phyloP scores from a whole-genome alignment of 2,329 filamentous ascomycete genomes.

The Fusarium sp. region DNA sequence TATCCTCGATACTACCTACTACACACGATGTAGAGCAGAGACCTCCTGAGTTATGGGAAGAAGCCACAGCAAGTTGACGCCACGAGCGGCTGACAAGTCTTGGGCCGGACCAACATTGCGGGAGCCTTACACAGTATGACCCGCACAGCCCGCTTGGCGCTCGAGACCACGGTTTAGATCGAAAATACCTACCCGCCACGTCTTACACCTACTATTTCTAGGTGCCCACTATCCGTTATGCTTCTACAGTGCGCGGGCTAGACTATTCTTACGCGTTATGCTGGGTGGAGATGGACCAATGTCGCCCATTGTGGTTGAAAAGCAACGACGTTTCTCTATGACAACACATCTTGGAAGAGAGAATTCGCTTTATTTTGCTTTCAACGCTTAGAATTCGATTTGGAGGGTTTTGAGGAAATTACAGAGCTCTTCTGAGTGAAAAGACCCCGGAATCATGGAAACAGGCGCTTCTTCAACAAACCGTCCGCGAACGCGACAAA shows the following conservation, averaged over 20 bases:
- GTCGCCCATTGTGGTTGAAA: constrained; percentile 23
- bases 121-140: constrained; percentile 24
- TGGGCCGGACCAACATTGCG: constrained; percentile 18
- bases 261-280: constrained; percentile 44
- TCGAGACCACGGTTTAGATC: constrained; percentile 5
- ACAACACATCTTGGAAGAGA: background rate
- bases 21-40: background rate
- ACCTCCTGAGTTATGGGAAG: no score
- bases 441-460: constrained; percentile 11
- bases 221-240: constrained; percentile 47
- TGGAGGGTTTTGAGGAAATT: no score
- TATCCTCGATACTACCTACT: background rate
- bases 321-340: constrained; percentile 5
- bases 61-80: background rate
- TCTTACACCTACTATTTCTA: accelerated
- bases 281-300: constrained; percentile 30
- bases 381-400: background rate
- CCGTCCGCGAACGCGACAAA: constrained; percentile 51
- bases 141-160: constrained; percentile 7
- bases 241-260: constrained; percentile 33
- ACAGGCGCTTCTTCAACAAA: constrained; percentile 2
- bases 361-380: background rate
- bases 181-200: constrained; percentile 9
- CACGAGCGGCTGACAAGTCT: background rate
- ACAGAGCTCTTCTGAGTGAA: background rate